Evolutionary conservation across 2,329 filamentous ascomycete species (phyloP), one percentile per base, ranked within the genome.

Genomic region (Neonectria hederae): DNA sequence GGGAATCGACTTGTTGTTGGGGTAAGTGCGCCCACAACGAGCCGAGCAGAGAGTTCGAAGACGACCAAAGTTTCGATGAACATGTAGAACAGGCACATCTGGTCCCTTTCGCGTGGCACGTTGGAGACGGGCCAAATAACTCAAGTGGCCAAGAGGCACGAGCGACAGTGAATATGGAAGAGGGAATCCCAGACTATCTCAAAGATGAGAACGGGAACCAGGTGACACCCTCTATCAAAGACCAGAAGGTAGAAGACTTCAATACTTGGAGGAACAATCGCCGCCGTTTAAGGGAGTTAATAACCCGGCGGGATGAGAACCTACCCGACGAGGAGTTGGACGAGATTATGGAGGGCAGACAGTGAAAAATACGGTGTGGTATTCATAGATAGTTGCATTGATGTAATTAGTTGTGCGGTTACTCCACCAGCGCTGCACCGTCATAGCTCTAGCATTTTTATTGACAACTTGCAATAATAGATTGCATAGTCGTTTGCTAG

Each of bases 51-150:
- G 76, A 78, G 22, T 83, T 87, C 65, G 65, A 77, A 7, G 68
- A 75, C 2, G 60, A 74, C 14, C 67, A 76, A 2, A 76, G 78
- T 5, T 84, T 88, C 69, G 67, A 76, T n/a, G 68, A 72, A 1
- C 88, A 90, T 66, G 70, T 89, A 38, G 83, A 89, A 57, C 73
- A 82, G 64, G 71, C 69, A n/a, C 88, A 90, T 70, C 75, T 90
- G 48, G 72, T 80, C 13, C 82, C 83, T 2, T 78, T 86, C 60
- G 78, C 80, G 40, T 90, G 87, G 88, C 82, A 89, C 65, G 78
- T 85, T 45, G 88, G 88, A 17, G 88, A 90, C 56, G 88, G 88
- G 0, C 84, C 84, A 9, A 79, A 76, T 59, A 87, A 87, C 68
- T 54, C 53, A 10, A 58, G 48, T 17, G 78, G 65, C 43, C 40